A percentile compares a stretch with the other conserved stretches of the same genome.
These are phyloP conservation scores for Trichoderma semiorbis DNA, from an alignment of 2,329 filamentous ascomycete genomes.

Conservation along the genomic window DNA sequence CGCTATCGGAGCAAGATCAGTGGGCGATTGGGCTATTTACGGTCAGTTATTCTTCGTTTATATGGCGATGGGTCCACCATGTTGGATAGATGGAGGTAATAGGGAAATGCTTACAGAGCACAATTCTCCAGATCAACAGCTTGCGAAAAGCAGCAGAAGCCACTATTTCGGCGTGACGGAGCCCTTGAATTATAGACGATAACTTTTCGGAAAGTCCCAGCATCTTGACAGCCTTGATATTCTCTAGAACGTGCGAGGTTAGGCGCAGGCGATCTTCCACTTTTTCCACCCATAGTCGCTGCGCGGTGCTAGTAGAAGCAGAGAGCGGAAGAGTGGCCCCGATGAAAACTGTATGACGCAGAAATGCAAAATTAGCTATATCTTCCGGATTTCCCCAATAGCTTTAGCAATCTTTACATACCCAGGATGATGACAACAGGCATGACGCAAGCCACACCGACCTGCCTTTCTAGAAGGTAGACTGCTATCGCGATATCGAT, in stretches of 20 bases:
- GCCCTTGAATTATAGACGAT: not conserved
- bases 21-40: not conserved
- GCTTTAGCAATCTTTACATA: not conserved
- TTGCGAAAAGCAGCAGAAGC: not conserved
- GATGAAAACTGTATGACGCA: not conserved
- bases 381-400: fast-evolving
- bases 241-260: not conserved
- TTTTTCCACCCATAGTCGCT: not conserved
- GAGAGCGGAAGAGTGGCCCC: not conserved
- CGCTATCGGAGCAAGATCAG: not conserved
- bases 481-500: not conserved
- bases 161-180: not conserved
- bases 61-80: not conserved
- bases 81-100: not conserved
- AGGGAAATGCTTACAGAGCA: not conserved
- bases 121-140: not conserved
- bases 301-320: not conserved
- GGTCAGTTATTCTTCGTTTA: not conserved
- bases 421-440: not conserved
- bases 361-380: not conserved
- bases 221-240: not conserved
- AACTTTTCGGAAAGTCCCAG: not conserved
- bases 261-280: not conserved
- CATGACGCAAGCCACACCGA: not conserved
- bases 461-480: not conserved